Percentiles rank a stretch among this genome's conserved stretches.
Conservation (phyloP, 2,329 filamentous ascomycete species). For the Coniochaeta hoffmannii region DNA sequence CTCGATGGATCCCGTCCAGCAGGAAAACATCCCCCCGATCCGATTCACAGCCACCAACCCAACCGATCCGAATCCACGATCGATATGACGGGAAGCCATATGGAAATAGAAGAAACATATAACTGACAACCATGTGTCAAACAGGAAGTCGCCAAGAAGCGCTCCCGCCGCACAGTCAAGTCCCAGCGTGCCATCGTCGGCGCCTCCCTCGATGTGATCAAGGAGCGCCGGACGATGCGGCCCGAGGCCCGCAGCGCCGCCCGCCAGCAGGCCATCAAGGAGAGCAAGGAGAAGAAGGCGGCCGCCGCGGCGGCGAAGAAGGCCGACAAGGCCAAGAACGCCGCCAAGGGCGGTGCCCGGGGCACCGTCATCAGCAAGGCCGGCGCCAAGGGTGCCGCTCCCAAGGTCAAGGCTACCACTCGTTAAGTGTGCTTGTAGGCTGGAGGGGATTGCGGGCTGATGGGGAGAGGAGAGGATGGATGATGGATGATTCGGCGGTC, state of each 20-base stretch:
- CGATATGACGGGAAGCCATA: background rate
- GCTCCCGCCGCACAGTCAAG: constrained; percentile 96
- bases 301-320: constrained; percentile 88
- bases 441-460: constrained; percentile 10
- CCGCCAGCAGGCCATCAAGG: constrained; percentile 85
- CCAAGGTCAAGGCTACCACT: constrained; percentile 79
- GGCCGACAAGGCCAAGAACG: constrained; percentile 95
- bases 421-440: constrained; percentile 53
- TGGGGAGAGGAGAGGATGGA: constrained; percentile 9
- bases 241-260: constrained; percentile 93
- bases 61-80: background rate
- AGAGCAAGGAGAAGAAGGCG: constrained; percentile 97
- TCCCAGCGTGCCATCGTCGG: constrained; percentile 97
- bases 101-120: background rate
- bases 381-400: constrained; percentile 82
- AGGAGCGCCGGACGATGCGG: constrained; percentile 92
- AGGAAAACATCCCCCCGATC: no score
- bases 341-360: constrained; percentile 68
- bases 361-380: constrained; percentile 87
- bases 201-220: constrained; percentile 99
- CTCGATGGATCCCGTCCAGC: no score
- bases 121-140: constrained; percentile 32
- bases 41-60: background rate
- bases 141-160: constrained; percentile 99
- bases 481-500: background rate